Conservation (phyloP, 148 eudicot genomes). For the Rhododendron griersonianum region DNA sequence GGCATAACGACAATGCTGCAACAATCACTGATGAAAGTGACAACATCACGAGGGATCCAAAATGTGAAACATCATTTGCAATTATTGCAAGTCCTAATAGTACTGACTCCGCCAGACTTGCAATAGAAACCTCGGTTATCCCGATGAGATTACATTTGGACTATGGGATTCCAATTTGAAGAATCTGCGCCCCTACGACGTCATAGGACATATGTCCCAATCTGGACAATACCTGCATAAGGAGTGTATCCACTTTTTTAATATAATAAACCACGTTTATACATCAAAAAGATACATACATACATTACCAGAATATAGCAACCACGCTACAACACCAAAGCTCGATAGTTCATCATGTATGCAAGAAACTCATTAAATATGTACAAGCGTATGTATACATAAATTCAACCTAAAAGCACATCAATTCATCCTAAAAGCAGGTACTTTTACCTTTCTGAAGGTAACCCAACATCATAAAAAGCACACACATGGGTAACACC, state of each 20-base stretch:
- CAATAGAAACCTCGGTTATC: conserved; percentile 78
- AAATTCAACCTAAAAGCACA: too few relatives aligned
- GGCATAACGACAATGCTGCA: conserved; percentile 75
- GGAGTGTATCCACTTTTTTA: not conserved
- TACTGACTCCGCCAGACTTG: conserved; percentile 81
- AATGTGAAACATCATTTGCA: conserved; percentile 77
- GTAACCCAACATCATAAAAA: too few relatives aligned
- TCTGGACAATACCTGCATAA: conserved; percentile 68
- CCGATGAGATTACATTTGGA: conserved; percentile 93
- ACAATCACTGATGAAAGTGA: conserved; percentile 76
- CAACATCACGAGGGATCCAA: conserved; percentile 69
- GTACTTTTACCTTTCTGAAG: too few relatives aligned
- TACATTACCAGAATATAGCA: not conserved
- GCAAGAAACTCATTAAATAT: not conserved
- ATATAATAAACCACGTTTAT: not conserved
- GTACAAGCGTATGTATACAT: not conserved
- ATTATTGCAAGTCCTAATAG: conserved; percentile 89
- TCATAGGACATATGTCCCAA: conserved; percentile 67
- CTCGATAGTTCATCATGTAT: not conserved
- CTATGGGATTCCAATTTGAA: conserved; percentile 89
- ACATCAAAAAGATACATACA: not conserved
- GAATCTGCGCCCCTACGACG: conserved; percentile 84
- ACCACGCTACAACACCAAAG: not conserved
- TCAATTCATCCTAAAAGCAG: too few relatives aligned
- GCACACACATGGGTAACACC: too few relatives aligned